Percentiles rank a stretch among this genome's conserved stretches.
phyloP scores from a whole-genome alignment of 1,284 basidiomycete genomes.

The Xerocomus amazonicus region DNA sequence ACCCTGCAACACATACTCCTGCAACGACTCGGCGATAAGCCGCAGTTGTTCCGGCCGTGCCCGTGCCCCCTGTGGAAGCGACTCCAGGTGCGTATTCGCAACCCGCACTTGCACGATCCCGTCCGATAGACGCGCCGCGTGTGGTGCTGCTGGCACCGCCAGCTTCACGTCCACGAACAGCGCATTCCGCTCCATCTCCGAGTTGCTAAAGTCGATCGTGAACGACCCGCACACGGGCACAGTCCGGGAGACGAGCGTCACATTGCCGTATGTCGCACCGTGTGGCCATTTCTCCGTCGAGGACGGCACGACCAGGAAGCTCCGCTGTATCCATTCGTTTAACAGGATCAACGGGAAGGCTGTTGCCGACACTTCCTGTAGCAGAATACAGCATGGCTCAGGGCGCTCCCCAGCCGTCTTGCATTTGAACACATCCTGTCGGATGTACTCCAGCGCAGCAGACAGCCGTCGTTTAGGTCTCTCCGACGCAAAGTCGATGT shows the following conservation, averaged over 20 bases:
- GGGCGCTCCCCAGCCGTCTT: conserved; percentile 38
- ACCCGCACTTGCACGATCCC: conserved; percentile 49
- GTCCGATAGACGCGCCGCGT: conserved; percentile 29
- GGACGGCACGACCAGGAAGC: conserved; percentile 56
- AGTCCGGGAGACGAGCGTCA: conserved; percentile 59
- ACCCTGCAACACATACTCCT: conserved; percentile 43
- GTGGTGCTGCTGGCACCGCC: conserved; percentile 30
- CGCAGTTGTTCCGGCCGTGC: conserved; percentile 51
- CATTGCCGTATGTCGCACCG: conserved; percentile 49
- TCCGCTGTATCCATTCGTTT: conserved; percentile 56
- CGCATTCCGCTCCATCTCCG: conserved; percentile 49
- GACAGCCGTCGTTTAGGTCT: conserved; percentile 41
- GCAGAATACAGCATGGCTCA: conserved; percentile 53
- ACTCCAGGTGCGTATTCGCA: conserved; percentile 70
- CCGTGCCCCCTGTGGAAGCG: conserved; percentile 41
- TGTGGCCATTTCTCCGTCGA: conserved; percentile 50
- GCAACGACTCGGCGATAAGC: conserved; percentile 47
- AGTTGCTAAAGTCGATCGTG: conserved; percentile 49
- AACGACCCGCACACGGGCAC: conserved; percentile 44
- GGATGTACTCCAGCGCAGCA: conserved; percentile 51
- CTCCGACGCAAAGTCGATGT: conserved; percentile 49
- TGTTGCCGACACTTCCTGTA: conserved; percentile 57
- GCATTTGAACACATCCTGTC: conserved; percentile 45
- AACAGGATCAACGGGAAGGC: conserved; percentile 47
- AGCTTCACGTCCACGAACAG: conserved; percentile 56